Conservation (phyloP, 345 rosid genomes). For the Eucalyptus marginata region DNA sequence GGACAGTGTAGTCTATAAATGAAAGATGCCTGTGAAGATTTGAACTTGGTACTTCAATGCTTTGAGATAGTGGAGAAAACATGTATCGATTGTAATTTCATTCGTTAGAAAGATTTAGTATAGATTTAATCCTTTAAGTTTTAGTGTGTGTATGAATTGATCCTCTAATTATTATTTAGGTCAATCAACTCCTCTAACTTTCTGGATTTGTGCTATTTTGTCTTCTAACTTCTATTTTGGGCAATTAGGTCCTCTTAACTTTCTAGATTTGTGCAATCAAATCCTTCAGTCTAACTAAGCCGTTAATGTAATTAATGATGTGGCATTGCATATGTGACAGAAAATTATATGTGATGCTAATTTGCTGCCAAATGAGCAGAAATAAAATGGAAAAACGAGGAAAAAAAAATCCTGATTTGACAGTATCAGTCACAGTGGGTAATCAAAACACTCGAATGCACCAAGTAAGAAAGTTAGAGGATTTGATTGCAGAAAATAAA, state of each 20-base stretch:
- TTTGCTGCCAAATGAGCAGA: not conserved
- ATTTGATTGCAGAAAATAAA: not conserved
- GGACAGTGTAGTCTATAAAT: no score
- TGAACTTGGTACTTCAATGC: not conserved
- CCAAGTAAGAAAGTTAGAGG: not conserved
- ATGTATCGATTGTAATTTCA: not conserved
- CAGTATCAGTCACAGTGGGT: not conserved
- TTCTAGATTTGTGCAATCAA: not conserved
- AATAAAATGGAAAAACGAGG: not conserved
- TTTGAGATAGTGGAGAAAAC: not conserved
- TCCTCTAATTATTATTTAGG: not conserved
- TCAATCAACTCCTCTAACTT: not conserved
- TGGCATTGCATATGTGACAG: not conserved
- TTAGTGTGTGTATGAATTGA: not conserved
- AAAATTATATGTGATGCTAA: not conserved
- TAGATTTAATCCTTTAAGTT: not conserved
- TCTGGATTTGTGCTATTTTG: not conserved
- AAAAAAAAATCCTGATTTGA: not conserved
- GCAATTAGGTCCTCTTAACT: not conserved
- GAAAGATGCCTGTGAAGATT: not conserved
- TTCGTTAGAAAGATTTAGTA: not conserved
- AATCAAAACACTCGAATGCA: not conserved
- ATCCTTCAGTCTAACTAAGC: not conserved
- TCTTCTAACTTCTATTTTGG: not conserved
- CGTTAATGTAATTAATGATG: not conserved